phyloP scores from a whole-genome alignment of 2,329 filamentous ascomycete genomes.

The Trichophyton equinum region DNA sequence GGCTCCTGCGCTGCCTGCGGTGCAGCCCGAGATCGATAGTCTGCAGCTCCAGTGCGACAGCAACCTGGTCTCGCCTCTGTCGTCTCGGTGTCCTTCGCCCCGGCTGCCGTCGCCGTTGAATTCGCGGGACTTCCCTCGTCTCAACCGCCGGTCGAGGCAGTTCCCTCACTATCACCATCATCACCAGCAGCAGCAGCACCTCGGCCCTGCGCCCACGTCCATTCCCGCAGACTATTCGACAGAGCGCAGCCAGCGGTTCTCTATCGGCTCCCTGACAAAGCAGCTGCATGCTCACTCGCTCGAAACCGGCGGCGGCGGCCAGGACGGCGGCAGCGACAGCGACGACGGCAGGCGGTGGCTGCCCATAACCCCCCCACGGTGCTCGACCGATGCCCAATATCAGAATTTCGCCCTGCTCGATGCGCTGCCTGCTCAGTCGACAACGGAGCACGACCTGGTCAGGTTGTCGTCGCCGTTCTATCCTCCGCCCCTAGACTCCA shows the following conservation, averaged over 20 bases:
- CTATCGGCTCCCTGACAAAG: slow-evolving; percentile 29
- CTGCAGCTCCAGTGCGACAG: slow-evolving; percentile 27
- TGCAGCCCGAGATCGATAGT: slow-evolving; percentile 22
- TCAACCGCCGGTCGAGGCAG: slow-evolving; percentile 2
- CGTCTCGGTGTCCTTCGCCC: slow-evolving; percentile 33
- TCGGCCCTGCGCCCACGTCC: slow-evolving; percentile 30
- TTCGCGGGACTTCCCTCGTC: slow-evolving; percentile 3
- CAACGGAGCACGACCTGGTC: neutral
- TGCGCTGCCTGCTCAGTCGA: neutral
- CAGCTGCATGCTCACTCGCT: slow-evolving; percentile 32
- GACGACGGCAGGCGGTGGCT: slow-evolving; percentile 14
- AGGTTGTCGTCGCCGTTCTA: neutral
- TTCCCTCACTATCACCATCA: slow-evolving; percentile 3
- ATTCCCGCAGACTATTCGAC: slow-evolving; percentile 31
- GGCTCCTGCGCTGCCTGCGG: slow-evolving; percentile 24
- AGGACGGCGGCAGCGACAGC: slow-evolving; percentile 6
- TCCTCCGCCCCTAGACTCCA: neutral
- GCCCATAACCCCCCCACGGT: slow-evolving; percentile 15
- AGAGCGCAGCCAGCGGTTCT: slow-evolving; percentile 22
- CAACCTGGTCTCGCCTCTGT: slow-evolving; percentile 29
- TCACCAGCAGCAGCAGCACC: slow-evolving; percentile 21
- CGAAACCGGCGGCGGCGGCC: slow-evolving; percentile 15
- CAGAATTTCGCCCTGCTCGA: slow-evolving; percentile 7
- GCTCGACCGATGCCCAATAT: slow-evolving; percentile 13
- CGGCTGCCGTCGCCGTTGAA: slow-evolving; percentile 13